phyloP scores from a whole-genome alignment of 441 rosid genomes.

The Lepidium campestre region DNA sequence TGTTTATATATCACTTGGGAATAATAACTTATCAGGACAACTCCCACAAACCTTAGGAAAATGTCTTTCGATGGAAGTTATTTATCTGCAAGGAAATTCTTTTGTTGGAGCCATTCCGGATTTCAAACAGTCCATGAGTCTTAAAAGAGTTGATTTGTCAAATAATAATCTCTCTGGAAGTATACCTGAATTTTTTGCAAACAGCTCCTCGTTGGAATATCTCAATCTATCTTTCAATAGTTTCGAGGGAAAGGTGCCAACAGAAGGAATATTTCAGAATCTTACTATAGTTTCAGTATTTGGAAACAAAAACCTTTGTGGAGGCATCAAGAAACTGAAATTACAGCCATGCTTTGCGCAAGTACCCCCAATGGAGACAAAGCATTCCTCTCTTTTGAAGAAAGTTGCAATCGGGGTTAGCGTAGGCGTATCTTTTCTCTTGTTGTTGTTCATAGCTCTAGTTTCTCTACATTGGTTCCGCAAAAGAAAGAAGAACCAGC shows the following conservation, averaged over 20 bases:
- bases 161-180: neutral
- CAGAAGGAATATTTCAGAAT: neutral
- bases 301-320: neutral
- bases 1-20: neutral
- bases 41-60: neutral
- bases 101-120: conserved; percentile 10
- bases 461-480: neutral
- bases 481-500: neutral
- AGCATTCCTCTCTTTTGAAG: neutral
- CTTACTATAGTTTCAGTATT: neutral
- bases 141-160: neutral
- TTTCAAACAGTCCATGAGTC: neutral
- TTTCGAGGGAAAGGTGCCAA: neutral
- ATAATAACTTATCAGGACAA: neutral
- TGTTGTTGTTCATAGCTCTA: neutral
- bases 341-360: neutral
- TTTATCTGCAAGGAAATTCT: neutral
- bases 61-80: neutral
- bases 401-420: neutral
- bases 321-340: neutral
- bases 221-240: neutral
- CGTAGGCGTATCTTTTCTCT: neutral
- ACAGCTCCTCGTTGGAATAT: neutral
- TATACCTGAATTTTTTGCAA: neutral
- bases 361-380: neutral